These are phyloP conservation scores for Suhomyces terraborum DNA, from an alignment of 1,139 yeast genomes.

Conservation along the genomic window DNA sequence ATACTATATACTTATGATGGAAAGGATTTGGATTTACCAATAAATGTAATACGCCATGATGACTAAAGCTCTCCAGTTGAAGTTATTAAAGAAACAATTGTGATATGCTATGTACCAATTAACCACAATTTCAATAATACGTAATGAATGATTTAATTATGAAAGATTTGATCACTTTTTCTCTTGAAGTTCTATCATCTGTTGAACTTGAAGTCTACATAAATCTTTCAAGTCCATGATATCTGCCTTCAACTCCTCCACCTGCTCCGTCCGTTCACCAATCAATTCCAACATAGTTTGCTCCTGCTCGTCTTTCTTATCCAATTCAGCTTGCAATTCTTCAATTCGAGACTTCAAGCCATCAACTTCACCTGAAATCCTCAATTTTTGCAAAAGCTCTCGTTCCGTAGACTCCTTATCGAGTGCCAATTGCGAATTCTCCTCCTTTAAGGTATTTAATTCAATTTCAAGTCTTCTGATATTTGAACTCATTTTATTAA, in stretches of 20 bases:
- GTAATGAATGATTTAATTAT: background rate
- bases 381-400: slow-evolving; percentile 52
- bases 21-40: no score
- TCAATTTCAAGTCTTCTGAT: slow-evolving; percentile 82
- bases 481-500: slow-evolving; percentile 72
- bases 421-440: slow-evolving; percentile 50
- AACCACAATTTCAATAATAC: no score
- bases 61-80: no score
- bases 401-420: slow-evolving; percentile 70
- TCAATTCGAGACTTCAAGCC: slow-evolving; percentile 37
- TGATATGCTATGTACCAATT: no score
- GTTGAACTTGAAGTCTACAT: slow-evolving; percentile 81
- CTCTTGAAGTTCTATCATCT: slow-evolving; percentile 69
- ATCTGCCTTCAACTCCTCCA: slow-evolving; percentile 84
- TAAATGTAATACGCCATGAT: no score
- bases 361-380: slow-evolving; percentile 52
- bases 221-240: slow-evolving; percentile 84
- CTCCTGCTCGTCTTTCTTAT: slow-evolving; percentile 43
- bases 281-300: slow-evolving; percentile 71
- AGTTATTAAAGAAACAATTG: no score
- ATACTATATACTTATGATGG: no score
- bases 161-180: slow-evolving; percentile 3
- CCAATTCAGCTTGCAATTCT: slow-evolving; percentile 39
- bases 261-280: slow-evolving; percentile 87
- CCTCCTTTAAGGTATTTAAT: slow-evolving; percentile 63